These are phyloP conservation scores for Trichoderma cornu-damae DNA, from an alignment of 2,329 filamentous ascomycete species.

Conservation along the genomic window DNA sequence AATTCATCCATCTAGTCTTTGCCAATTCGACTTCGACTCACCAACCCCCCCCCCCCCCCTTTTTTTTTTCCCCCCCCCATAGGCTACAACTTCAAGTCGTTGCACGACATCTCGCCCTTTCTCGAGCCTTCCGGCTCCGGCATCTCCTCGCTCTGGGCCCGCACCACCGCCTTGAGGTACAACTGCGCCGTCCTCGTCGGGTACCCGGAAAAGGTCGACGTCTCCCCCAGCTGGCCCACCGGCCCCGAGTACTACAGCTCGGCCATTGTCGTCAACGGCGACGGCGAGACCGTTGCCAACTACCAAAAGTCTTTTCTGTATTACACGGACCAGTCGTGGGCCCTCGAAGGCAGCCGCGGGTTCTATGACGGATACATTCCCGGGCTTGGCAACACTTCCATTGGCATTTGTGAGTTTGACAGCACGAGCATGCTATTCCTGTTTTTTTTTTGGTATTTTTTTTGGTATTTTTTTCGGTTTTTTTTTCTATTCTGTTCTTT, in stretches of 20 bases:
- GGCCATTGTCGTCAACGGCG: constrained; percentile 47
- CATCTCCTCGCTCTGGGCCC: constrained; percentile 66
- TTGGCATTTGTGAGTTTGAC: constrained; percentile 47
- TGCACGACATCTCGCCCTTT: constrained; percentile 61
- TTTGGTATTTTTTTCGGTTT: no score
- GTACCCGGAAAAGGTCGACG: constrained; percentile 65
- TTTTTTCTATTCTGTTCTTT: no score
- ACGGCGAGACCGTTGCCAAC: constrained; percentile 55
- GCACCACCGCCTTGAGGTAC: constrained; percentile 58
- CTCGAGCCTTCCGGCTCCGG: constrained; percentile 64
- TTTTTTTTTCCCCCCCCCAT: no score
- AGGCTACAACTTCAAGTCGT: constrained; percentile 72
- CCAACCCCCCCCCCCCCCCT: no score
- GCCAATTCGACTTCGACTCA: no score
- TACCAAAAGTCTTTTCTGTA: constrained; percentile 58
- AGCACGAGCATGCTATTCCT: background rate
- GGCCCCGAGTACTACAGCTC: constrained; percentile 52
- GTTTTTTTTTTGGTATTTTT: no score
- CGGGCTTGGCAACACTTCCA: constrained; percentile 46
- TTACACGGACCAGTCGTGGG: constrained; percentile 57
- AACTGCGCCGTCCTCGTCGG: constrained; percentile 64
- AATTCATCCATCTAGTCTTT: no score
- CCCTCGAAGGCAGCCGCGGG: constrained; percentile 47
- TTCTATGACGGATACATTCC: constrained; percentile 45
- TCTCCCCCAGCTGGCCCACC: constrained; percentile 45